Conservation (phyloP, 192 early-diverging fungal genomes). For the Umbelopsis vinacea region DNA sequence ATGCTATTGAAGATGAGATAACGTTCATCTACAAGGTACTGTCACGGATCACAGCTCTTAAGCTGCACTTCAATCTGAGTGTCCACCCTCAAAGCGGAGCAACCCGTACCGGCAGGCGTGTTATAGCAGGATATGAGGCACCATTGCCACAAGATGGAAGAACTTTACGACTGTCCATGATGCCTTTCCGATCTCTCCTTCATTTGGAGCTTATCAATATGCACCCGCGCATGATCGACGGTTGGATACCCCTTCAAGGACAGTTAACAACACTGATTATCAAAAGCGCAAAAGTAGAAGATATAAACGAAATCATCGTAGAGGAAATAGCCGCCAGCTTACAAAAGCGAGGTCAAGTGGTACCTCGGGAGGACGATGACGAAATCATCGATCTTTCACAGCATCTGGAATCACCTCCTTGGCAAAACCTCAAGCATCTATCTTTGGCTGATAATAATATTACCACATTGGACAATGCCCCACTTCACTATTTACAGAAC, state of each 20-base stretch:
- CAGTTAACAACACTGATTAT: conserved; percentile 50
- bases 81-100: conserved; percentile 30
- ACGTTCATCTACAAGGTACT: conserved; percentile 52
- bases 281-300: conserved; percentile 47
- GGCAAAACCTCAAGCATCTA: conserved; percentile 46
- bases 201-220: conserved; percentile 57
- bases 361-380: conserved; percentile 11
- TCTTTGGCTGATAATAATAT: conserved; percentile 56
- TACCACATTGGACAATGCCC: conserved; percentile 46
- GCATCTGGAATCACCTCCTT: conserved; percentile 27
- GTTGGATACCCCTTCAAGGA: conserved; percentile 51
- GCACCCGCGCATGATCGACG: conserved; percentile 46
- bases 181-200: conserved; percentile 46
- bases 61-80: conserved; percentile 41
- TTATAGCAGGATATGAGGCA: conserved; percentile 36
- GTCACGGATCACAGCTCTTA: conserved; percentile 46
- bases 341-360: conserved; percentile 7
- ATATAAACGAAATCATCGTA: conserved; percentile 50
- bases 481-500: conserved; percentile 41
- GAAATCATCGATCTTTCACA: background rate
- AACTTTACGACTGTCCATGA: conserved; percentile 38
- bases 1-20: conserved; percentile 53
- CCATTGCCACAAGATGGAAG: conserved; percentile 31
- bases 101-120: conserved; percentile 30
- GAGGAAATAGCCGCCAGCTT: conserved; percentile 33